A percentile compares a stretch with the other conserved stretches of the same genome.
Evolutionary conservation across 2,329 filamentous ascomycete species (phyloP).

Genomic region (Zasmidium citrigriseum): DNA sequence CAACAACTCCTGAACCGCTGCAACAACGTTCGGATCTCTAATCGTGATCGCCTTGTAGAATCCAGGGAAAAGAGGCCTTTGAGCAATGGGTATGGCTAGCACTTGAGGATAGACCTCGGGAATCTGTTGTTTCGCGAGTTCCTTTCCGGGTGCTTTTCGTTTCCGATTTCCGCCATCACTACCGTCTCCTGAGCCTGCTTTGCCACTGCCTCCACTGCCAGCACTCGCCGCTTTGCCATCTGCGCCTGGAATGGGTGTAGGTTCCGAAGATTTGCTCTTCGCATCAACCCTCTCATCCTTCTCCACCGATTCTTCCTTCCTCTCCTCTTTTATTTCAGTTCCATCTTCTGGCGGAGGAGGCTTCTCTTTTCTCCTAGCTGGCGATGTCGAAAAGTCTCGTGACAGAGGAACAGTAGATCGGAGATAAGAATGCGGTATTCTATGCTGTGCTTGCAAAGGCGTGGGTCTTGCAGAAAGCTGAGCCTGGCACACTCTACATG

Average conservation of each 20-base stretch:
- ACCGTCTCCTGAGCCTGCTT: conserved; percentile 35
- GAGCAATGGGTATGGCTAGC: conserved; percentile 93
- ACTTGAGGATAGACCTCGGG: conserved; percentile 97
- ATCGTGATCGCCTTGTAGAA: conserved; percentile 99
- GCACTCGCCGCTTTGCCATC: conserved; percentile 64
- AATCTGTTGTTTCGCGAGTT: conserved; percentile 79
- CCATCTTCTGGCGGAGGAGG: conserved; percentile 49
- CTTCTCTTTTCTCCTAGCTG: conserved; percentile 58
- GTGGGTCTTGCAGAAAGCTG: conserved; percentile 20
- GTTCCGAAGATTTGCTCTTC: conserved; percentile 51
- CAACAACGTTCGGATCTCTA: conserved; percentile 84
- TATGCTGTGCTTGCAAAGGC: conserved; percentile 19
- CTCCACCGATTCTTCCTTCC: conserved; percentile 44
- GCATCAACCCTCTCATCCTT: conserved; percentile 39
- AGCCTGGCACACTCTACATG: conserved; percentile 30
- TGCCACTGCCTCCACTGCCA: conserved; percentile 51
- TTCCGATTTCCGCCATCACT: conserved; percentile 66
- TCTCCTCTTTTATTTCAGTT: conserved; percentile 40
- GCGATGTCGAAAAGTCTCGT: conserved; percentile 43
- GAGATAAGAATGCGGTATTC: conserved; percentile 22
- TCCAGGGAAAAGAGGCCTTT: conserved; percentile 89
- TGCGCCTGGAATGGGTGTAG: conserved; percentile 53
- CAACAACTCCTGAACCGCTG: conserved; percentile 93
- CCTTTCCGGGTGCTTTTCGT: conserved; percentile 70
- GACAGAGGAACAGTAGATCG: conserved; percentile 25